Evolutionary conservation across 2,329 filamentous ascomycete genomes (phyloP), one percentile per base, ranked within the genome.

Genomic region (Neophaeococcomyces aloes): DNA sequence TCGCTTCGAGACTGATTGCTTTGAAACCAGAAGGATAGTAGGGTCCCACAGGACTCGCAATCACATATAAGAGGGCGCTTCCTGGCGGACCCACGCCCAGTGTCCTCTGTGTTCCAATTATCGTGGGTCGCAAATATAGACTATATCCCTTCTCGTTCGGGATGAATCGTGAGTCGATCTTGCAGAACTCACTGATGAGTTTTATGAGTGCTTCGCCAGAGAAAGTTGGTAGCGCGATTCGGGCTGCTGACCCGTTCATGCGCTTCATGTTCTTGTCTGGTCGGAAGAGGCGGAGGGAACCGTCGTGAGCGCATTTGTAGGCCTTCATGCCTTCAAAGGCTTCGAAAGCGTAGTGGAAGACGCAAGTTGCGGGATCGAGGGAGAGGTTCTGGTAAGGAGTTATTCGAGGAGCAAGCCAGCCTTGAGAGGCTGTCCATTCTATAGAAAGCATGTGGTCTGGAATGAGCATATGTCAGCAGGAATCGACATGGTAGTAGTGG

Each of bases 281-380:
- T 27, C 91, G 79, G 75, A 98, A 98, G 43, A 98, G 72, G 44
- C 89, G 81, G 55, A 94, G 77, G 47, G 79, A 69, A 56, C 86
- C 86, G 33, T 77, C 62, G 57, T 75, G 78, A 68, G 94, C 86
- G 33, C 47, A 48, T 67, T 89, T 93, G 76, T 98, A 98, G 48
- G 91, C 91, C 72, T 98, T 98, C 87, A 96, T 94, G 56, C 91
- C 91, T 71, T 98, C 91, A 66, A 98, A 98, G 64, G 84, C 89
- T 66, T 93, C 86, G 61, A 96, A 96, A 38, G 86, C 91, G 67
- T 98, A 98, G 75, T 98, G 91, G 69, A 98, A 89, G 50, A 96
- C 91, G 68, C 88, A 96, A 27, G 86, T 91, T 33, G 91, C 86
- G 19, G 91, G 91, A 65, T 96, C 91, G 57, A 98, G 82, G 35